Evolutionary conservation across 2,329 filamentous ascomycete species (phyloP).

Genomic region (Apiospora marii): DNA sequence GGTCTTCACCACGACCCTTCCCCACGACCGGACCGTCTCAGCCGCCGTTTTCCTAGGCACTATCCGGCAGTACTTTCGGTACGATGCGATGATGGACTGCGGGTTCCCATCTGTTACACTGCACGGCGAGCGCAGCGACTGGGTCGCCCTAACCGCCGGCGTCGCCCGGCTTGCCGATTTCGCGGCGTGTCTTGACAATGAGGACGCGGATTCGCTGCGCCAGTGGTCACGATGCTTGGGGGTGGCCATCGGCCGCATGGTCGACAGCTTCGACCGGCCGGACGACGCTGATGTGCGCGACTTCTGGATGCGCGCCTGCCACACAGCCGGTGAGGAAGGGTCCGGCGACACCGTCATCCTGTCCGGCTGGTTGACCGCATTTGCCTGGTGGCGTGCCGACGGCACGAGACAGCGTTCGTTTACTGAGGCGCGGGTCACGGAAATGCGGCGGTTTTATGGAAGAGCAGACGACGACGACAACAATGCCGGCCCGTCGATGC

Average conservation of each 20-base stretch:
- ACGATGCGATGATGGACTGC: slow-evolving; percentile 43
- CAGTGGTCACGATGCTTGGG: background rate
- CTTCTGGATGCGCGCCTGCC: background rate
- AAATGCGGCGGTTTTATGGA: background rate
- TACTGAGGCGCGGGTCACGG: background rate
- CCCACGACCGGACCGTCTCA: slow-evolving; percentile 50
- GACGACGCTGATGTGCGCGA: background rate
- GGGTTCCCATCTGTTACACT: slow-evolving; percentile 62
- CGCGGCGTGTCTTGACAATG: slow-evolving; percentile 35
- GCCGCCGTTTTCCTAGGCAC: slow-evolving; percentile 59
- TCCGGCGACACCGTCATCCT: background rate
- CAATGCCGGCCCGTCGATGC: background rate
- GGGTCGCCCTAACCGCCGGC: slow-evolving; percentile 42
- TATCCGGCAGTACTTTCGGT: slow-evolving; percentile 57
- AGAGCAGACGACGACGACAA: background rate
- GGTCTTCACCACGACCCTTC: slow-evolving; percentile 57
- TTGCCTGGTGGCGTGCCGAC: background rate
- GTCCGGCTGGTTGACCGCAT: background rate
- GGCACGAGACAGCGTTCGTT: background rate
- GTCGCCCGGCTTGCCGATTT: slow-evolving; percentile 47
- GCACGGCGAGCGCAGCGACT: slow-evolving; percentile 55
- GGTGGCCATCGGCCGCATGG: background rate
- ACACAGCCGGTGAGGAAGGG: background rate
- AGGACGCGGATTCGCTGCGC: background rate
- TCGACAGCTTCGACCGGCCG: background rate